These are phyloP conservation scores for Saccharomycopsis hybrid DNA, from an alignment of 1,139 yeast genomes.

Conservation along the genomic window DNA sequence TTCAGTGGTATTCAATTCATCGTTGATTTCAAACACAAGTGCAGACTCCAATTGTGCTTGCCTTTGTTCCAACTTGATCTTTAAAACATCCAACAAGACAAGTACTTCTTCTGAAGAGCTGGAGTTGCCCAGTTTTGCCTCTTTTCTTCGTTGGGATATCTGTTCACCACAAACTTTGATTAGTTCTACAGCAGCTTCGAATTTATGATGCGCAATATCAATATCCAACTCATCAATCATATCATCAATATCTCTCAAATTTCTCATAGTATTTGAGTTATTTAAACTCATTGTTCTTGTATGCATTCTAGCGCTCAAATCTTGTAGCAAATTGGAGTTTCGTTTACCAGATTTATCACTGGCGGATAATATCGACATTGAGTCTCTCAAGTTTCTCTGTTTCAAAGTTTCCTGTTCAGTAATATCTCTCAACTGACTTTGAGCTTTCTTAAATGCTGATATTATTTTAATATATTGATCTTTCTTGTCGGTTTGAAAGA, in stretches of 20 bases:
- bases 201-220: conserved; percentile 55
- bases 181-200: conserved; percentile 47
- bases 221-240: conserved; percentile 62
- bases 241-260: conserved; percentile 52
- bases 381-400: conserved; percentile 41
- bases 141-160: conserved; percentile 20
- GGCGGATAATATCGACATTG: conserved; percentile 40
- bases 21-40: conserved; percentile 29
- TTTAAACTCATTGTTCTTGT: conserved; percentile 49
- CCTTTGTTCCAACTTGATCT: conserved; percentile 36
- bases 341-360: conserved; percentile 26
- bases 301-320: conserved; percentile 48
- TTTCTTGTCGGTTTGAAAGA: conserved; percentile 59
- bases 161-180: conserved; percentile 38
- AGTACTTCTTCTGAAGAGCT: conserved; percentile 30
- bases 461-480: conserved; percentile 54
- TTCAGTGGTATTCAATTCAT: conserved; percentile 23
- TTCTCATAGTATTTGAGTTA: conserved; percentile 30
- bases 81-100: conserved; percentile 35
- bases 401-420: conserved; percentile 36
- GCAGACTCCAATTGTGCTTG: conserved; percentile 32
- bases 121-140: too few species aligned
- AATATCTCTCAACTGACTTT: conserved; percentile 47
- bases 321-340: conserved; percentile 37
- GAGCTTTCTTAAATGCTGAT: conserved; percentile 57